A percentile compares a stretch with the other conserved stretches of the same genome.
Conservation (phyloP, 164 flowering plant genomes). For the Berberis thunbergii region DNA sequence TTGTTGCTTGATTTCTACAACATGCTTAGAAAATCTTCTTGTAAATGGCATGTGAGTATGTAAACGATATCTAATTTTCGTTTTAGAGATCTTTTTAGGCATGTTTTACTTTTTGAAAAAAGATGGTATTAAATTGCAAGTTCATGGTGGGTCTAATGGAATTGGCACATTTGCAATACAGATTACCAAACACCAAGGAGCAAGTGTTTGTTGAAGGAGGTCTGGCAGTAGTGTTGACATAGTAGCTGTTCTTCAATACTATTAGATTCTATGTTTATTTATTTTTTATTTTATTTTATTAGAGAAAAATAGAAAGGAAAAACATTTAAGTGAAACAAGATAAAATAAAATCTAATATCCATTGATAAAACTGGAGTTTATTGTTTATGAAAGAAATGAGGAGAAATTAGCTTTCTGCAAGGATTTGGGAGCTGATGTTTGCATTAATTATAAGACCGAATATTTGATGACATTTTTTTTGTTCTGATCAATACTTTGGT, state of each 20-base stretch:
- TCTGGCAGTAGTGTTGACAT: conserved; percentile 7
- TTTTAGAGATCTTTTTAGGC: too few relatives aligned
- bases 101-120: too few relatives aligned
- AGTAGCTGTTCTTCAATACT: neutral
- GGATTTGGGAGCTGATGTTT: conserved; percentile 86
- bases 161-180: conserved; percentile 95
- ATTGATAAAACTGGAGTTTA: neutral
- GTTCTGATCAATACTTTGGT: too few relatives aligned
- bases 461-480: conserved; percentile 22
- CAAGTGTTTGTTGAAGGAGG: conserved; percentile 89
- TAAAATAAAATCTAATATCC: too few relatives aligned
- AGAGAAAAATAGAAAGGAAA: too few relatives aligned
- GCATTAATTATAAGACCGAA: conserved; percentile 93
- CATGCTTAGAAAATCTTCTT: too few relatives aligned
- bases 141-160: conserved; percentile 97
- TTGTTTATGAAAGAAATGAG: conserved; percentile 44
- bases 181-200: conserved; percentile 69
- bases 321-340: neutral
- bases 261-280: neutral
- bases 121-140: conserved; percentile 23
- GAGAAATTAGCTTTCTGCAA: conserved; percentile 72
- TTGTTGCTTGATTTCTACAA: too few relatives aligned
- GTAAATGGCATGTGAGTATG: too few relatives aligned
- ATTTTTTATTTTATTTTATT: too few relatives aligned
- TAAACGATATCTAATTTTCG: too few relatives aligned